Evolutionary conservation across 2,329 filamentous ascomycete genomes (phyloP), one percentile per base, ranked within the genome.

Genomic region (Diaporthe sp.): DNA sequence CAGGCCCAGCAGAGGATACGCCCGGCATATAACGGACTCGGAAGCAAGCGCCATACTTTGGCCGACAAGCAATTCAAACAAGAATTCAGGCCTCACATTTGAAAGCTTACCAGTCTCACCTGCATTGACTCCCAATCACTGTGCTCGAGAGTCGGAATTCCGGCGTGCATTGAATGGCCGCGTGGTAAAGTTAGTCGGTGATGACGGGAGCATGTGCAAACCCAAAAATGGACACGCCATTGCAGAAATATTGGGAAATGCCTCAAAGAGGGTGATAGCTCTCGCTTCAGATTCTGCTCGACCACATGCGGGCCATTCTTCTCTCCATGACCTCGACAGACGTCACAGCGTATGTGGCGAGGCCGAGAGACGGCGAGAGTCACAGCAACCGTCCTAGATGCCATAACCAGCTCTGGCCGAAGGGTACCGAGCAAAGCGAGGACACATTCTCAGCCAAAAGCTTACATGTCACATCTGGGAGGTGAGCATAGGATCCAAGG

Each of bases 151-250:
- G 8, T 17, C 25, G 44, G 63, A 37, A 37, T 22, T 22, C 34
- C 63, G 44, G 63, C n/a, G 8, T 67, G 28, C 7, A 42, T n/a
- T 15, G 15, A 37, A 47, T 67, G 44, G n/a, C 63, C 28, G 63
- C 20, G 9, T 12, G 22, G 42, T 9, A 67, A 65, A 67, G 44
- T 67, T 51, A 51, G 28, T 67, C 44, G 63, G 63, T 65, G 63
- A 31, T 67, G 25, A 47, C 44, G 44, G 63, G 63, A 51, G 63
- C 63, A 49, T 67, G 10, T 67, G 63, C 31, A 67, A 67, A 67
- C 44, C 63, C 63, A 67, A 67, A 67, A 67, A 51, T 49, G 44
- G 63, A n/a, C 63, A 37, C 42, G 25, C 61, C 44, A 47, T 13
- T 65, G 25, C 42, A 49, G 10, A 34, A 65, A 15, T 22, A 42